phyloP scores from a whole-genome alignment of 2,329 filamentous ascomycete genomes.

The Penicillium sp. region DNA sequence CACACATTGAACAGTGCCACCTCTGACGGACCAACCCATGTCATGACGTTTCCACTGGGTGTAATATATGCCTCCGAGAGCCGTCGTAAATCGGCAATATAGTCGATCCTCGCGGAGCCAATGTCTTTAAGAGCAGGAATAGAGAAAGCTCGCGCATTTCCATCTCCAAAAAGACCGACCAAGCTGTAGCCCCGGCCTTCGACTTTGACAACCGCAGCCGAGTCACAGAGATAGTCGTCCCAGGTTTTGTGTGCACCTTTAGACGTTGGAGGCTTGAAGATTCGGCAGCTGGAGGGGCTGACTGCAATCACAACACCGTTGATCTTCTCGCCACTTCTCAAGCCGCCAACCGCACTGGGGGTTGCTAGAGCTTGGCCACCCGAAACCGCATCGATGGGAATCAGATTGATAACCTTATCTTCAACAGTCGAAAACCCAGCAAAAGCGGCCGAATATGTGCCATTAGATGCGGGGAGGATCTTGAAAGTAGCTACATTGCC shows the following conservation, averaged over 20 bases:
- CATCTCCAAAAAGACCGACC: slow-evolving; percentile 82
- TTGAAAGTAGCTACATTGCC: slow-evolving; percentile 90
- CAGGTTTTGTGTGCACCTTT: slow-evolving; percentile 94
- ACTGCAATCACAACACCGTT: slow-evolving; percentile 81
- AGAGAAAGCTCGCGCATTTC: slow-evolving; percentile 75
- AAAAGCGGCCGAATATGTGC: slow-evolving; percentile 71
- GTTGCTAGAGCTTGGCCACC: slow-evolving; percentile 76
- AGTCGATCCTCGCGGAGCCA: slow-evolving; percentile 62
- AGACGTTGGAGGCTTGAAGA: slow-evolving; percentile 80
- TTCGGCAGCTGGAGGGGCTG: slow-evolving; percentile 71
- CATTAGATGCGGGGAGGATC: slow-evolving; percentile 70
- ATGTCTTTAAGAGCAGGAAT: slow-evolving; percentile 90
- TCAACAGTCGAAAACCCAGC: slow-evolving; percentile 69
- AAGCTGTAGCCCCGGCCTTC: slow-evolving; percentile 76
- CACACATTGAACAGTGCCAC: slow-evolving; percentile 81
- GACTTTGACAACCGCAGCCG: slow-evolving; percentile 73
- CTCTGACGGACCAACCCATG: slow-evolving; percentile 87
- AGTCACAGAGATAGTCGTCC: slow-evolving; percentile 79
- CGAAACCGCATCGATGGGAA: slow-evolving; percentile 75
- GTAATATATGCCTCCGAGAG: slow-evolving; percentile 71
- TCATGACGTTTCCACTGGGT: slow-evolving; percentile 77
- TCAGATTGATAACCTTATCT: slow-evolving; percentile 72
- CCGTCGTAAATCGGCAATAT: slow-evolving; percentile 73
- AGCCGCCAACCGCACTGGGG: slow-evolving; percentile 70
- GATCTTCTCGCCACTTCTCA: slow-evolving; percentile 72